These are phyloP conservation scores for Pilasporangium apinafurcum DNA, from an alignment of 352 stramenopile genomes.

Conservation along the genomic window DNA sequence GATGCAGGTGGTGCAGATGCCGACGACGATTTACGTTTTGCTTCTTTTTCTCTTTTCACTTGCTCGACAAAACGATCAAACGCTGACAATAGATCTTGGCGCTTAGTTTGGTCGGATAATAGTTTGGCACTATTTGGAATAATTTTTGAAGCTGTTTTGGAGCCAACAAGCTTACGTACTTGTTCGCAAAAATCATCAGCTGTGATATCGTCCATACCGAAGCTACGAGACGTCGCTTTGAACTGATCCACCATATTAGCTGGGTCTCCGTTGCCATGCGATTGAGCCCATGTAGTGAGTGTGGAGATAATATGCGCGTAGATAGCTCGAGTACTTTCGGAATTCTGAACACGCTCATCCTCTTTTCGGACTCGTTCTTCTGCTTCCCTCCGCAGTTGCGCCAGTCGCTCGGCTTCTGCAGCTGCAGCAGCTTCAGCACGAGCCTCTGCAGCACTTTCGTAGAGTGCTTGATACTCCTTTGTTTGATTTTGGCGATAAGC, in stretches of 20 bases:
- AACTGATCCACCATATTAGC: slow-evolving; percentile 52
- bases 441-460: slow-evolving; percentile 47
- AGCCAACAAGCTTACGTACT: slow-evolving; percentile 60
- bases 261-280: slow-evolving; percentile 41
- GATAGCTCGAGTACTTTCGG: slow-evolving; percentile 43
- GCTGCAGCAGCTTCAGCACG: slow-evolving; percentile 28
- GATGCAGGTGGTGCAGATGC: slow-evolving; percentile 18
- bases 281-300: slow-evolving; percentile 52
- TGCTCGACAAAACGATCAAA: slow-evolving; percentile 61
- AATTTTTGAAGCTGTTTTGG: slow-evolving; percentile 66
- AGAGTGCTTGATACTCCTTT: slow-evolving; percentile 80
- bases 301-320: slow-evolving; percentile 63
- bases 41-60: slow-evolving; percentile 70
- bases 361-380: slow-evolving; percentile 46
- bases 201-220: slow-evolving; percentile 58
- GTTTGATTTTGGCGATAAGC: slow-evolving; percentile 84
- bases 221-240: slow-evolving; percentile 46
- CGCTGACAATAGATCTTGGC: slow-evolving; percentile 37
- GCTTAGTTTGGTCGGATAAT: slow-evolving; percentile 49
- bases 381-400: slow-evolving; percentile 36
- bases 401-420: slow-evolving; percentile 41
- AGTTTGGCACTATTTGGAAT: slow-evolving; percentile 71
- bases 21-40: slow-evolving; percentile 55
- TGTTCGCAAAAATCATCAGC: slow-evolving; percentile 68
- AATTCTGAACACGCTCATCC: slow-evolving; percentile 45